These are phyloP conservation scores for Saturnispora sekii DNA, from an alignment of 805 yeast species.

Conservation along the genomic window DNA sequence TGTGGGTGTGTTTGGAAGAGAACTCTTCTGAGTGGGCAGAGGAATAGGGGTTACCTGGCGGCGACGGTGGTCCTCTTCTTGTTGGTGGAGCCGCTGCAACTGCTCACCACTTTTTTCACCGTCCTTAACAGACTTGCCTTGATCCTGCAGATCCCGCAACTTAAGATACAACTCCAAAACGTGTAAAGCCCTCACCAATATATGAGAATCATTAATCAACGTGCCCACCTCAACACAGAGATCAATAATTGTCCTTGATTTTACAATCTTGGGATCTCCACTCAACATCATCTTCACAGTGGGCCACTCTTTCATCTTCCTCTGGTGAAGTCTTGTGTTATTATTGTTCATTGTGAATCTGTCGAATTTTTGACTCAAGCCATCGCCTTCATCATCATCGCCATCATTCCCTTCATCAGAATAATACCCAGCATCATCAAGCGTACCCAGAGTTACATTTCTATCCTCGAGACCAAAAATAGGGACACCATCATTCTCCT, in stretches of 20 bases:
- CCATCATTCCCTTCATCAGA: slow-evolving; percentile 9
- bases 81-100: too few relatives aligned
- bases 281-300: slow-evolving; percentile 52
- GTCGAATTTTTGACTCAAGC: slow-evolving; percentile 2
- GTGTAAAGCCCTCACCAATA: slow-evolving; percentile 49
- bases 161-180: slow-evolving; percentile 35
- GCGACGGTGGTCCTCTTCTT: too few relatives aligned
- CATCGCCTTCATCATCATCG: slow-evolving; percentile 4
- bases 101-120: too few relatives aligned
- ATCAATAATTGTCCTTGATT: slow-evolving; percentile 47
- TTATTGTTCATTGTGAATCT: not conserved
- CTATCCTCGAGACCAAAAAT: not conserved
- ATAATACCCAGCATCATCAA: slow-evolving; percentile 11
- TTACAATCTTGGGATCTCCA: slow-evolving; percentile 30
- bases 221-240: slow-evolving; percentile 54
- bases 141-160: not conserved
- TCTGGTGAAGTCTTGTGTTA: not conserved
- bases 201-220: slow-evolving; percentile 51
- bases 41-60: too few relatives aligned
- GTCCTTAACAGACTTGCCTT: too few relatives aligned
- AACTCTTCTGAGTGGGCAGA: too few relatives aligned
- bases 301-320: slow-evolving; percentile 26
- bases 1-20: too few relatives aligned
- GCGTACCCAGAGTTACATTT: slow-evolving; percentile 5
- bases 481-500: not conserved